These are phyloP conservation scores for Exserohilum rostratum DNA, from an alignment of 2,329 filamentous ascomycete genomes.

Conservation along the genomic window DNA sequence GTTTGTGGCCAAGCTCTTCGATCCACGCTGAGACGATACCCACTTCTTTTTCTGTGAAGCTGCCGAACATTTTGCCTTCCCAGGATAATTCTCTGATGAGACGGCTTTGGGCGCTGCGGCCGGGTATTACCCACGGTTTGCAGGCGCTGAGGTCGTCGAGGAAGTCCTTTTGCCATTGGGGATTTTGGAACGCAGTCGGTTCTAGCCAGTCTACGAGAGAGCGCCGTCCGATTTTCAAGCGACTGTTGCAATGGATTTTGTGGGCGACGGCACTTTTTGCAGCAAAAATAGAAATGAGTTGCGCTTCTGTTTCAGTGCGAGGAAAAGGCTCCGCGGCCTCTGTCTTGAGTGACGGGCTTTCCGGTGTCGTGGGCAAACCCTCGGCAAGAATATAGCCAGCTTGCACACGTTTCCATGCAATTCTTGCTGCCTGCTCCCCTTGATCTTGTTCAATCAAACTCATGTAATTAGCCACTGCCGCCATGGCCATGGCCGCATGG, in stretches of 20 bases:
- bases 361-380: constrained; percentile 29
- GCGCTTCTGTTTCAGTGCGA: constrained; percentile 18
- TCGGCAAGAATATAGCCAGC: constrained; percentile 51
- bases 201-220: constrained; percentile 53
- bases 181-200: constrained; percentile 36
- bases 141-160: constrained; percentile 44
- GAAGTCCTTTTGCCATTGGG: constrained; percentile 46
- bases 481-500: constrained; percentile 56
- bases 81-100: constrained; percentile 54
- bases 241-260: constrained; percentile 51
- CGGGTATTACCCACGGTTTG: constrained; percentile 52
- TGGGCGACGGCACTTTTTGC: constrained; percentile 50
- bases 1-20: constrained; percentile 36
- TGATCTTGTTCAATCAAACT: constrained; percentile 30
- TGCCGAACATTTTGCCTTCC: constrained; percentile 58
- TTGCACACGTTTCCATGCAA: constrained; percentile 52
- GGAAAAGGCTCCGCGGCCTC: constrained; percentile 11
- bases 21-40: constrained; percentile 51
- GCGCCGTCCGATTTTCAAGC: constrained; percentile 48
- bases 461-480: constrained; percentile 49
- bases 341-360: constrained; percentile 22
- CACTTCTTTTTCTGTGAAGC: constrained; percentile 55
- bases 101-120: constrained; percentile 49
- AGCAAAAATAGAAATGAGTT: constrained; percentile 41
- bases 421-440: constrained; percentile 38